Conservation (phyloP, 139 green algal species). For the Pseudopediastrum boryanum region DNA sequence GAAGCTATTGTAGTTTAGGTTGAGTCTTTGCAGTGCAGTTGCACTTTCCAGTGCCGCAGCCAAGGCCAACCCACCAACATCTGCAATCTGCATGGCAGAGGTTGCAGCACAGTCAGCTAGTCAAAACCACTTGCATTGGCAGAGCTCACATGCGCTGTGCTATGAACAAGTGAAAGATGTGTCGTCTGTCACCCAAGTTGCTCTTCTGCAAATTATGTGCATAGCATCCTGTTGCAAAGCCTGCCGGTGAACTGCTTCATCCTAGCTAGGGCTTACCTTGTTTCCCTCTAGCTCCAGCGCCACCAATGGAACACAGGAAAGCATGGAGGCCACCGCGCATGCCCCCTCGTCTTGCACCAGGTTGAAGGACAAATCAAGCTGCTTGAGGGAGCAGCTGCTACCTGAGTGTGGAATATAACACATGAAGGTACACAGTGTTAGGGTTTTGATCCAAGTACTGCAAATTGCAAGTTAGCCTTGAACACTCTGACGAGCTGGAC, state of each 20-base stretch:
- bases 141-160: background rate
- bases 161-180: too few relatives aligned
- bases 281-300: slow-evolving; percentile 64
- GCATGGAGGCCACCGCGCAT: slow-evolving; percentile 46
- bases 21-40: slow-evolving; percentile 54
- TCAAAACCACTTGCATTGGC: background rate
- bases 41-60: slow-evolving; percentile 45
- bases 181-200: background rate
- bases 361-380: slow-evolving; percentile 63
- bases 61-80: slow-evolving; percentile 51
- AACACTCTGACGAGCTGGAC: too few relatives aligned
- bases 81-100: slow-evolving; percentile 41
- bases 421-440: background rate
- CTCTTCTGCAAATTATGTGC: background rate
- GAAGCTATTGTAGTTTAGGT: slow-evolving; percentile 53
- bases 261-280: slow-evolving; percentile 27
- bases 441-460: background rate
- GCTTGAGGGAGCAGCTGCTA: slow-evolving; percentile 48
- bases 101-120: background rate
- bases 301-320: slow-evolving; percentile 44
- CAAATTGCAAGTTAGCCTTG: too few relatives aligned
- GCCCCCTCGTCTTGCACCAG: slow-evolving; percentile 51
- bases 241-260: background rate
- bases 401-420: slow-evolving; percentile 31
- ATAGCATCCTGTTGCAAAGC: background rate